Evolutionary conservation across 2,329 filamentous ascomycete species (phyloP).

Genomic region (Epicoccum sorghinum): DNA sequence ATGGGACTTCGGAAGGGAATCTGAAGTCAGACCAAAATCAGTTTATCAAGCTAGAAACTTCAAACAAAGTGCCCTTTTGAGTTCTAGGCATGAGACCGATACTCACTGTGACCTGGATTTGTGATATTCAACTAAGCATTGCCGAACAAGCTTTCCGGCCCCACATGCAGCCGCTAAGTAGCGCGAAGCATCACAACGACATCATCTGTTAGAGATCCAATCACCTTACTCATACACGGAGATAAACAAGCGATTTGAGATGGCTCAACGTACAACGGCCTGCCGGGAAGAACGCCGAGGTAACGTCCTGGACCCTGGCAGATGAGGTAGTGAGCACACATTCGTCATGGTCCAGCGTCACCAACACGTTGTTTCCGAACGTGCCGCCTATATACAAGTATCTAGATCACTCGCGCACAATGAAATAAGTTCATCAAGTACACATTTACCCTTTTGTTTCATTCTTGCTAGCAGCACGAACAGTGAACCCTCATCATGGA

Average conservation of each 20-base stretch:
- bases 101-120: background rate
- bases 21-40: too few species aligned
- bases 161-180: background rate
- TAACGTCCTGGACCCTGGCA: background rate
- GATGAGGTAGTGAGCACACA: background rate
- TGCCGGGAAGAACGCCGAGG: background rate
- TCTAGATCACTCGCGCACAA: too few species aligned
- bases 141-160: constrained; percentile 1
- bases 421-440: background rate
- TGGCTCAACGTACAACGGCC: background rate
- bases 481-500: constrained; percentile 46
- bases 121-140: too few species aligned
- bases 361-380: background rate
- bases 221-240: background rate
- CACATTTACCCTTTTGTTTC: background rate
- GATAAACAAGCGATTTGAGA: background rate
- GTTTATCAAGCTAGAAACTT: too few species aligned
- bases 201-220: background rate
- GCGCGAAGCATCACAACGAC: background rate
- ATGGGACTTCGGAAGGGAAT: too few species aligned
- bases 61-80: background rate
- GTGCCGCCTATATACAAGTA: background rate
- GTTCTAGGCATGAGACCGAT: background rate
- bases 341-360: background rate
- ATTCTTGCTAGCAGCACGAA: background rate